phyloP scores from a whole-genome alignment of 805 yeast species.

The Blastobotrys robertii region DNA sequence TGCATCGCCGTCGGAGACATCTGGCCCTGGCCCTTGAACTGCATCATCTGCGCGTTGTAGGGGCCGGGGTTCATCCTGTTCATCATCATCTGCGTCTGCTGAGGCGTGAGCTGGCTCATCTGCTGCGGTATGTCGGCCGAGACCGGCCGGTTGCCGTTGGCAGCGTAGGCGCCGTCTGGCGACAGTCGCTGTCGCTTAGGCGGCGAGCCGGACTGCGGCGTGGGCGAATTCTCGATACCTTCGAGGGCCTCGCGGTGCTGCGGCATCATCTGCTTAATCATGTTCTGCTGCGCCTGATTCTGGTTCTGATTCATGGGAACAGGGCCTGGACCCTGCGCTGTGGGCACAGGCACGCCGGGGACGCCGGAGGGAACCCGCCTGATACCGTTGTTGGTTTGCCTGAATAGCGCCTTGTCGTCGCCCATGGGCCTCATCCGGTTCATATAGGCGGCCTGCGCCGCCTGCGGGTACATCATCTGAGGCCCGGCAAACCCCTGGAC shows the following conservation, averaged over 20 bases:
- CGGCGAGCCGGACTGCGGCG: constrained; percentile 23
- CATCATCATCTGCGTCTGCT: constrained; percentile 16
- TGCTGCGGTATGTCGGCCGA: constrained; percentile 20
- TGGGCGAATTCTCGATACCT: constrained; percentile 19
- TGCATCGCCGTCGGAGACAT: constrained; percentile 17
- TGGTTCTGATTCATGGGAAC: constrained; percentile 6
- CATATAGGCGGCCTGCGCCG: not conserved
- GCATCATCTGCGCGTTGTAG: constrained; percentile 21
- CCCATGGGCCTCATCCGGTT: constrained; percentile 9
- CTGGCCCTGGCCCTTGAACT: constrained; percentile 20
- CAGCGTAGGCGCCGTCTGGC: constrained; percentile 23
- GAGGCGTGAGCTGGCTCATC: constrained; percentile 20
- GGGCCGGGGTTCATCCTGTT: constrained; percentile 14
- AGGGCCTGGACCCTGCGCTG: constrained; percentile 12
- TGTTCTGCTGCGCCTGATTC: constrained; percentile 13
- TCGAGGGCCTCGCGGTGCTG: too few species aligned
- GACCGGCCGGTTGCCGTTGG: constrained; percentile 14
- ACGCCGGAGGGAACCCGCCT: constrained; percentile 11
- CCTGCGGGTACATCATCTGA: constrained; percentile 3
- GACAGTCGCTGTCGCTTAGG: constrained; percentile 29
- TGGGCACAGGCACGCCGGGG: constrained; percentile 2
- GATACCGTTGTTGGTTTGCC: constrained; percentile 13
- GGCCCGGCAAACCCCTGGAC: constrained; percentile 6
- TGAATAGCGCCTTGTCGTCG: constrained; percentile 21
- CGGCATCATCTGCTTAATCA: too few species aligned